phyloP scores from a whole-genome alignment of 306 rosid genomes.

The Rubus idaeus region DNA sequence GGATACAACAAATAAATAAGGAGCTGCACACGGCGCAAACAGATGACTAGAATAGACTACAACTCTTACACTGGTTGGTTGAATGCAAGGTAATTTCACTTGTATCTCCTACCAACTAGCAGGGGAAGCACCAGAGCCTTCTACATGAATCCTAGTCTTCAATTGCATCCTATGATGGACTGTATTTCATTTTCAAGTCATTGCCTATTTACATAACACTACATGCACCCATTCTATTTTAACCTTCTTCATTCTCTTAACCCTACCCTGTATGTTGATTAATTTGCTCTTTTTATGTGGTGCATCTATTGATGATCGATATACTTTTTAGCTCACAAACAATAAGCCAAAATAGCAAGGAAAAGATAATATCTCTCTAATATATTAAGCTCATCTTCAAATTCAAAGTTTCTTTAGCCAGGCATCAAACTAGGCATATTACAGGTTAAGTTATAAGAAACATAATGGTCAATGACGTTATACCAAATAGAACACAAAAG shows the following conservation, averaged over 20 bases:
- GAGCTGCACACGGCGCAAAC: background rate
- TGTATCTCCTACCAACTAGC: background rate
- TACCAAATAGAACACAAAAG: background rate
- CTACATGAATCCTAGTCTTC: too few species aligned
- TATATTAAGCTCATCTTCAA: background rate
- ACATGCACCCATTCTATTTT: background rate
- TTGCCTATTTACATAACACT: background rate
- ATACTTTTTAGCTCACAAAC: background rate
- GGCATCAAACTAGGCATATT: background rate
- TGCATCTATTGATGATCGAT: background rate
- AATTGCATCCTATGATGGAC: background rate
- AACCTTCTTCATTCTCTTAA: background rate
- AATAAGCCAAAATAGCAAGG: background rate
- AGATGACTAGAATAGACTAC: background rate
- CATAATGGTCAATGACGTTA: background rate
- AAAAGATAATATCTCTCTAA: background rate
- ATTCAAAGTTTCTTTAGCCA: background rate
- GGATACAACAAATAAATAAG: background rate
- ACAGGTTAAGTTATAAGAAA: background rate
- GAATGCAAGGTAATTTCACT: background rate
- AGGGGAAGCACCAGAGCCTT: too few species aligned
- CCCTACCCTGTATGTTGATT: background rate
- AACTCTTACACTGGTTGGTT: background rate
- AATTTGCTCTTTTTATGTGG: background rate
- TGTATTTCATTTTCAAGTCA: background rate